Base-by-base conservation (phyloP, 1,139 yeast species). In the Sugiyamaella pinicola region DNA sequence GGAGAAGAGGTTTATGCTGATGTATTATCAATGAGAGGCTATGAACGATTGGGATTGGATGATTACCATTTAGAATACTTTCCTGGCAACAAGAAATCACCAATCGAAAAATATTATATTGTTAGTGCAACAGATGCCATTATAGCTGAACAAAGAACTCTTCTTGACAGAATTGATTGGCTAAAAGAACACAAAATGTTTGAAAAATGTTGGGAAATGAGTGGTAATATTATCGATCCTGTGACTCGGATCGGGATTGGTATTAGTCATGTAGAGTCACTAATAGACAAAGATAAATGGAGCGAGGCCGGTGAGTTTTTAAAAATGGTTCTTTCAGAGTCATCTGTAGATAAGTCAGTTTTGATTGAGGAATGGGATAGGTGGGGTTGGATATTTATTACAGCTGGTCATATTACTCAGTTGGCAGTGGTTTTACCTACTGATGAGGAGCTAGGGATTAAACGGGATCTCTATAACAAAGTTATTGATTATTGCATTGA, bases 1-100 rank as follows among this genome's bases (percentile, higher is more conserved):
- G 90, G 95, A 4, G 86, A 82, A 54, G 95, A 88, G 52, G 77
- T 81, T n/a, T 84, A 87, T 55, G 91, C 85, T 37, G 97, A 93
- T 68, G 96, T 86, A 64, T 76, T 93, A 7, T 83, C 87, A 0
- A 71, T 90, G 54, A 79, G 78, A 50, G 53, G 33, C 2, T 80
- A 75, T 47, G 77, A 81, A 39, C 75, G 78, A 22, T 71, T 89
- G 33, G 93, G 96, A 0, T 74, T 87, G 24, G 91, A 91, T 67
- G 98, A 93, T 65, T 87, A 85, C 63, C 83, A 81, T 57, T 69
- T 91, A 47, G 61, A 61, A 5, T 12, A 53, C 29, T 43, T 33
- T 41, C 46, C 39, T 10, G 51, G 46, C 12, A 47, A 24, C 33
- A 33, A 33, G 12, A 31, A 21, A 2, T 12, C 51, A 13, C 61